Evolutionary conservation across 352 stramenopile genomes (phyloP).

Genomic region (Pythium diclinum): DNA sequence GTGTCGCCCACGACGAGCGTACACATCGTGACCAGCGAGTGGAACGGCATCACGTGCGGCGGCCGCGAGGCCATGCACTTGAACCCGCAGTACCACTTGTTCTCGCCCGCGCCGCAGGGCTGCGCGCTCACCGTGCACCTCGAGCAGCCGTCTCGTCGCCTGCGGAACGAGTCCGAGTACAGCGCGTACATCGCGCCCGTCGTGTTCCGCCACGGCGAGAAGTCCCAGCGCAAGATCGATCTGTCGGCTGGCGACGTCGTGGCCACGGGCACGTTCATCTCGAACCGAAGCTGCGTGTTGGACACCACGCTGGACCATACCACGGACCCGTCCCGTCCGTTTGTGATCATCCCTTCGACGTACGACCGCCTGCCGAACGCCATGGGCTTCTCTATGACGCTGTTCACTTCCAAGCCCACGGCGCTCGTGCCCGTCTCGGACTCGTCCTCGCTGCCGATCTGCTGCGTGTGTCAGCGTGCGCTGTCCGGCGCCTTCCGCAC

Average conservation of each 20-base stretch:
- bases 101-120: constrained; percentile 49
- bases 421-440: constrained; percentile 34
- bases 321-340: constrained; percentile 16
- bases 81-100: constrained; percentile 84
- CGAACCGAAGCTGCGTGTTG: constrained; percentile 73
- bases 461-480: constrained; percentile 34
- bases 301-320: constrained; percentile 44
- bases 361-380: constrained; percentile 27
- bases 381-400: constrained; percentile 26
- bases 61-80: constrained; percentile 79
- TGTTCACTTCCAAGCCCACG: constrained; percentile 32
- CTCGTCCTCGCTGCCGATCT: constrained; percentile 33
- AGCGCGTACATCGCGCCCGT: constrained; percentile 71
- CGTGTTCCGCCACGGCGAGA: constrained; percentile 70
- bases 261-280: constrained; percentile 82
- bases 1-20: constrained; percentile 57
- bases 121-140: constrained; percentile 59
- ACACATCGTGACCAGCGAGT: constrained; percentile 72
- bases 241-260: constrained; percentile 66
- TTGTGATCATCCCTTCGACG: constrained; percentile 36
- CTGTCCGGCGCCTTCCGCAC: constrained; percentile 36
- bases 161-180: constrained; percentile 78
- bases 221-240: constrained; percentile 74
- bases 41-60: constrained; percentile 78
- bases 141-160: constrained; percentile 70